Base-by-base conservation (phyloP, 1,284 basidiomycete species). In the Ceratobasidium sp. region DNA sequence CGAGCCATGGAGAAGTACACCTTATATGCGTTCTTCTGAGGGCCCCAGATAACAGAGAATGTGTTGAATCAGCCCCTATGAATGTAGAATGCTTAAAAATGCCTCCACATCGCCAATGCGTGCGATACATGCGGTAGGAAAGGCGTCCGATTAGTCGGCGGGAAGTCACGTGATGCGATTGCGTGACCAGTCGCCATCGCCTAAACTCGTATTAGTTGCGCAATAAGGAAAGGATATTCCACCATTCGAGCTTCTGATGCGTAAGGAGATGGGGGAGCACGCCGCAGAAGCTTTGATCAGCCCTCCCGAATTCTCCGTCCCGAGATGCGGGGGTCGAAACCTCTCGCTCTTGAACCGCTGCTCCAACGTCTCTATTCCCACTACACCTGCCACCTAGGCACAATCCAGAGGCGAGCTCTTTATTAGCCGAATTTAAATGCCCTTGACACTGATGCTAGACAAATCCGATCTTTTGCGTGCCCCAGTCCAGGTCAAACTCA, bases 171-270 rank as follows among this genome's bases (percentile, higher is more conserved):
- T 63, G 61, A 26, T 3, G 18, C 21, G 66, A 69, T 69, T n/a
- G 66, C 66, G 66, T 69, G 50, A 43, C 41, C 66, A 41, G 50
- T 57, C 66, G 66, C 66, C 50, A 69, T 69, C 66, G 66, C 50
- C 26, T 41, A 67, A 7, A 21, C 49, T 67, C 49, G 63, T 30
- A 52, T 64, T 47, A 23, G 23, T 69, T 28, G 54, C 66, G 66
- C 66, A 69, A 69, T 69, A 57, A 16, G 54, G 52, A 46, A 11
- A 69, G 52, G 35, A 38, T 44, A 58, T 69, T 55, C 43, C 54
- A 69, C 54, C 50, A 69, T 52, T 58, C 50, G 35, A 54, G 32
- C 50, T 43, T 54, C 66, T 14, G 52, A 50, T 69, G 54, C 0
- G 43, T 47, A 69, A 69, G n/a, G 41, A 69, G 28, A 4, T 28